These are phyloP conservation scores for Claviceps digitariae DNA, from an alignment of 2,329 filamentous ascomycete species.

Conservation along the genomic window DNA sequence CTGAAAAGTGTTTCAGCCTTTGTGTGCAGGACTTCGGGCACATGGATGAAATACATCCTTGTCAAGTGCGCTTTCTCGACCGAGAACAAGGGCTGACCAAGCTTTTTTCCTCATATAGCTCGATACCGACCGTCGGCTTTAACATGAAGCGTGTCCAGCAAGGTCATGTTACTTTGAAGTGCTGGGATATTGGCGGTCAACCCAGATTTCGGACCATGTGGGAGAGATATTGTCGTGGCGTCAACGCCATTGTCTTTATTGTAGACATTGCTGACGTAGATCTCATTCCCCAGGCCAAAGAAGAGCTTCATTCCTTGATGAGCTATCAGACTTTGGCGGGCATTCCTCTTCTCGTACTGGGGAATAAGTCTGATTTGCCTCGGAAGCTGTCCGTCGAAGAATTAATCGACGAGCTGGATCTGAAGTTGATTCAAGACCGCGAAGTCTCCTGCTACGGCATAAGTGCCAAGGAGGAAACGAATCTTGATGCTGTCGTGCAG, in stretches of 20 bases:
- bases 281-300: constrained; percentile 70
- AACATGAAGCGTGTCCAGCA: constrained; percentile 98
- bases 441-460: constrained; percentile 99
- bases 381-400: constrained; percentile 87
- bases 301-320: constrained; percentile 84
- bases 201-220: constrained; percentile 97
- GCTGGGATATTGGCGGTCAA: constrained; percentile 97
- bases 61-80: background rate
- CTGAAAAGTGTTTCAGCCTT: background rate
- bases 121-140: constrained; percentile 95
- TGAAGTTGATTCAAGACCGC: constrained; percentile 77
- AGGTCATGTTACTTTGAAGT: constrained; percentile 96
- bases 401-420: constrained; percentile 80
- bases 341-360: constrained; percentile 85
- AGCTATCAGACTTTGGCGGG: constrained; percentile 71
- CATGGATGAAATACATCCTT: background rate
- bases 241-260: constrained; percentile 97
- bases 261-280: constrained; percentile 85
- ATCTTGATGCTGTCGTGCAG: constrained; percentile 89
- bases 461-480: constrained; percentile 97
- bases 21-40: background rate
- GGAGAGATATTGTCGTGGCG: constrained; percentile 95
- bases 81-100: background rate
- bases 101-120: constrained; percentile 41
- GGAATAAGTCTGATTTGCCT: constrained; percentile 94